Base-by-base conservation (phyloP, 768 basidiomycete species). In the Panellus pusillus region DNA sequence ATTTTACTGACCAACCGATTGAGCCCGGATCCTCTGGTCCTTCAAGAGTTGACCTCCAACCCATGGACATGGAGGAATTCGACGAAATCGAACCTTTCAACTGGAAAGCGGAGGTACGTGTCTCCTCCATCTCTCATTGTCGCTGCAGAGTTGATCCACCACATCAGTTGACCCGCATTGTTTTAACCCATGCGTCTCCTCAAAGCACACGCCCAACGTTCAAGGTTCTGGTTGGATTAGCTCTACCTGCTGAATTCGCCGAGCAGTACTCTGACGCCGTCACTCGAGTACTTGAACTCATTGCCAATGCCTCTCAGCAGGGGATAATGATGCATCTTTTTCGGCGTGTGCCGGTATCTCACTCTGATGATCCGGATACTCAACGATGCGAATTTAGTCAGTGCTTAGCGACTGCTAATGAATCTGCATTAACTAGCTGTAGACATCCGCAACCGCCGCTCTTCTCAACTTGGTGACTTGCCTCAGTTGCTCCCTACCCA, bases 21-120 rank as follows among this genome's bases (percentile, higher is more conserved):
- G 46, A 46, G n/a, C 28, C 27, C 17, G 53, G 32, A 27, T 18
- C 38, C 36, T 4, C 12, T 31, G 31, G 17, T 19, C 32, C 6
- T 28, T 45, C 38, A 28, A 24, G 20, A 17, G 15, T 17, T 37
- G 53, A 55, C 6, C 66, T 68, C 36, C 66, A 67, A n/a, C 65
- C 64, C 19, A 45, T 54, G 13, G 19, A 61, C 43, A 37, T 61
- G 17, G 74, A 75, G 45, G 71, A 70, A 29, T 15, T 67, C 11
- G 68, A 74, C 15, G 63, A 65, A 9, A 57, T 75, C n/a, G 70
- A 73, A 37, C 71, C 71, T 44, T 69, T 77, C 12, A 79, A 81
- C 55, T 81, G 81, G 80, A 78, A 73, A 53, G 71, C 73, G 15
- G 79, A 84, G 74, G 87, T 89, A 64, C 18, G 69, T 66, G 8